Evolutionary conservation across 306 rosid genomes (phyloP).

Genomic region (Lathyrus sativus): DNA sequence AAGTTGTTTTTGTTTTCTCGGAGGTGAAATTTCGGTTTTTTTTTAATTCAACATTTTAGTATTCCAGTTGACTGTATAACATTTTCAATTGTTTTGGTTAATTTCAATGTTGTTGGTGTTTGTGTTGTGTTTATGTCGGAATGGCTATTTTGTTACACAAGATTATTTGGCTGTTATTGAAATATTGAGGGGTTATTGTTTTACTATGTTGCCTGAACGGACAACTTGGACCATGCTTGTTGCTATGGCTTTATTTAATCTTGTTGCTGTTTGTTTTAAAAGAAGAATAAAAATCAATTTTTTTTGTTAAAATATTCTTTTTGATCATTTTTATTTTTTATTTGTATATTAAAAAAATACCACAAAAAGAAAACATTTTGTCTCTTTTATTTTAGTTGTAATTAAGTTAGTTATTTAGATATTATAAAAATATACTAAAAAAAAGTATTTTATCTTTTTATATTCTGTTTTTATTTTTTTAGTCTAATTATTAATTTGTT

Average conservation of each 20-base stretch:
- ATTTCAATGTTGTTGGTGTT: constrained; percentile 88
- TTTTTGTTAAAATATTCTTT: too few species aligned
- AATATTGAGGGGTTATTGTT: constrained; percentile 84
- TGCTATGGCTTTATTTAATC: constrained; percentile 91
- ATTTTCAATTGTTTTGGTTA: constrained; percentile 57
- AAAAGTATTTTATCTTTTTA: too few species aligned
- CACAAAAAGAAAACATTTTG: too few species aligned
- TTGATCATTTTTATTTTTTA: too few species aligned
- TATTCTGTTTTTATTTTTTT: too few species aligned
- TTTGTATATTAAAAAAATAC: too few species aligned
- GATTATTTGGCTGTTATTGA: constrained; percentile 82
- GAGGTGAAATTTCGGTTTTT: constrained; percentile 66
- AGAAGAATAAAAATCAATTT: too few species aligned
- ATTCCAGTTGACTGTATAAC: constrained; percentile 74
- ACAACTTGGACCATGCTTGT: constrained; percentile 86
- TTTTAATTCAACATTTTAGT: constrained; percentile 52
- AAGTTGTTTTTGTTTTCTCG: too few species aligned
- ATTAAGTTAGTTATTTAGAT: too few species aligned
- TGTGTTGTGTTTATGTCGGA: constrained; percentile 83
- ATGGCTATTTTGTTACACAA: constrained; percentile 80
- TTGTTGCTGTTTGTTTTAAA: constrained; percentile 90
- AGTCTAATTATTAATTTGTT: too few species aligned
- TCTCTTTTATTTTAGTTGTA: too few species aligned
- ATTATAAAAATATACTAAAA: too few species aligned
- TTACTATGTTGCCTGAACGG: constrained; percentile 94